phyloP scores from a whole-genome alignment of 805 yeast genomes.

The Pichia thaimueangensis region DNA sequence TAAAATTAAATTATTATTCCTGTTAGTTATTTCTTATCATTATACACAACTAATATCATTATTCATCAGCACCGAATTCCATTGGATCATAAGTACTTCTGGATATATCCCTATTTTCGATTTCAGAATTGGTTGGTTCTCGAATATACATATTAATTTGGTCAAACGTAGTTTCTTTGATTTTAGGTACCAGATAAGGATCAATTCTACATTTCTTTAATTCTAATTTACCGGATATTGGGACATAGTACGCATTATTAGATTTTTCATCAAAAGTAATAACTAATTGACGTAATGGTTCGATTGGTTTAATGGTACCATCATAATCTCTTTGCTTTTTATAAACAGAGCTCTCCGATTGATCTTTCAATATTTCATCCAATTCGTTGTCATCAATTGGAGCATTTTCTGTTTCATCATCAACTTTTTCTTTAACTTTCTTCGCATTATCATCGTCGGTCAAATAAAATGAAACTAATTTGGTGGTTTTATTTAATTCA shows the following conservation, averaged over 20 bases:
- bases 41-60: too few species aligned
- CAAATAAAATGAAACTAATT: conserved; percentile 68
- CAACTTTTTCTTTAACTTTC: conserved; percentile 36
- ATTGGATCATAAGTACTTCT: conserved; percentile 75
- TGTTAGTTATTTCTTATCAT: too few species aligned
- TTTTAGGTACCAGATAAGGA: conserved; percentile 46
- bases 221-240: conserved; percentile 69
- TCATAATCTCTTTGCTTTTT: conserved; percentile 75
- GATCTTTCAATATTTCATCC: conserved; percentile 28
- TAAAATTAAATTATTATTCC: too few species aligned
- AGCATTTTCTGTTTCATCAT: conserved; percentile 43
- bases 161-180: conserved; percentile 54
- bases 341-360: conserved; percentile 42
- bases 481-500: conserved; percentile 55
- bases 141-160: conserved; percentile 56
- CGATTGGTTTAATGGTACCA: conserved; percentile 47
- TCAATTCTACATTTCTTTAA: conserved; percentile 81
- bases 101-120: conserved; percentile 56
- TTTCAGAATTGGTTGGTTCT: conserved; percentile 68
- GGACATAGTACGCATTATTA: conserved; percentile 64
- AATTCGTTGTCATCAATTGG: conserved; percentile 42
- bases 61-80: conserved; percentile 63
- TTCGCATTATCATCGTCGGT: conserved; percentile 39
- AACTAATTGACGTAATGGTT: conserved; percentile 56
- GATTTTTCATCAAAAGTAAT: conserved; percentile 53